Evolutionary conservation across 305 asterid species (phyloP).

Genomic region (Fraxinus platypoda): DNA sequence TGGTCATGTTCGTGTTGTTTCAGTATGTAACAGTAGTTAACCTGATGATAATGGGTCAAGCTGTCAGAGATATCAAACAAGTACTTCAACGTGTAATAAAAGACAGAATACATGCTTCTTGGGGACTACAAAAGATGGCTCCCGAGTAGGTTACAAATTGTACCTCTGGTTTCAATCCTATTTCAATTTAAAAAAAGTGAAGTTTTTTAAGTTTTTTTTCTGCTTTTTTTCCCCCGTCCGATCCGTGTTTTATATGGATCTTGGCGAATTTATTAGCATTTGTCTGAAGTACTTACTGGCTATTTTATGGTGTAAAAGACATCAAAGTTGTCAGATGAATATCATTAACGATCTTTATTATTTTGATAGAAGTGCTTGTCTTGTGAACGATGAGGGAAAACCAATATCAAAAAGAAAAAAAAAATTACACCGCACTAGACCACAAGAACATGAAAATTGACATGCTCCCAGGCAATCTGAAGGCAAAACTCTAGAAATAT

Average conservation of each 20-base stretch:
- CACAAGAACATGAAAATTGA: neutral
- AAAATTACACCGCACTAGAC: neutral
- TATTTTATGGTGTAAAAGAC: neutral
- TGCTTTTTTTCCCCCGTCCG: neutral
- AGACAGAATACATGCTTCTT: neutral
- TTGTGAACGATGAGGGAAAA: neutral
- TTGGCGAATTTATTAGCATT: neutral
- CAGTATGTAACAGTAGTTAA: constrained; percentile 82
- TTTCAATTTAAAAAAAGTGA: neutral
- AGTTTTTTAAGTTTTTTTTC: neutral
- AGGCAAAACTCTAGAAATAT: neutral
- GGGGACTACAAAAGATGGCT: neutral
- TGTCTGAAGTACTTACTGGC: neutral
- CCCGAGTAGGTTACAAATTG: neutral
- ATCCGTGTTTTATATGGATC: neutral
- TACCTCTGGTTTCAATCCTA: neutral
- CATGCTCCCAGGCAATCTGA: neutral
- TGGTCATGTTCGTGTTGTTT: constrained; percentile 72
- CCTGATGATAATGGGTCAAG: constrained; percentile 42
- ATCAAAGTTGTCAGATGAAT: neutral
- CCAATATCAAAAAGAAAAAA: neutral
- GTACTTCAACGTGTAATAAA: neutral
- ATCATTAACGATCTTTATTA: neutral
- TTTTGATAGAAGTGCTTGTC: neutral
- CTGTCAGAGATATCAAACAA: constrained; percentile 25